phyloP scores from a whole-genome alignment of 176 grass and related monocot genomes.

The Carex scoparia region DNA sequence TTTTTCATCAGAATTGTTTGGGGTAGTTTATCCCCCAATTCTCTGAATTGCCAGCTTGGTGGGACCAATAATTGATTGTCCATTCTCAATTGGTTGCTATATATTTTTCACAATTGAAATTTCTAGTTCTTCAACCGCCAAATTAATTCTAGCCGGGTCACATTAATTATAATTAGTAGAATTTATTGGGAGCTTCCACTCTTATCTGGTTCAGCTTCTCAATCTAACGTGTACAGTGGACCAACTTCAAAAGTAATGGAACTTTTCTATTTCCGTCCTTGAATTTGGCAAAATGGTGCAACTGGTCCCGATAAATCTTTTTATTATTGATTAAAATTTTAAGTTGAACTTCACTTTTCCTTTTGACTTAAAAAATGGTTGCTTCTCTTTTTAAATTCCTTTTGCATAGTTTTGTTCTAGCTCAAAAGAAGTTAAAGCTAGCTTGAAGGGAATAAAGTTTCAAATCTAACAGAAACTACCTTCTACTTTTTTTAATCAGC shows the following conservation, averaged over 20 bases:
- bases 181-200: not conserved
- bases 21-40: not conserved
- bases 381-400: not conserved
- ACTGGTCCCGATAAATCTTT: not conserved
- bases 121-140: not conserved
- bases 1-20: not conserved
- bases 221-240: not conserved
- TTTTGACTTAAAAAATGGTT: not conserved
- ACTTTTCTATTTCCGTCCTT: constrained; percentile 8
- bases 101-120: not conserved
- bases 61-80: not conserved
- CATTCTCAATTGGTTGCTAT: not conserved
- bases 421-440: not conserved
- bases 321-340: not conserved
- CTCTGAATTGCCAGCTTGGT: not conserved
- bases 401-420: not conserved
- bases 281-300: not conserved
- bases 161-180: not conserved
- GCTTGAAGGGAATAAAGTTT: not conserved
- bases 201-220: not conserved
- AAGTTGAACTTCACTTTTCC: not conserved
- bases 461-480: not conserved
- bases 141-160: not conserved
- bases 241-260: not conserved
- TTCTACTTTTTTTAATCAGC: not conserved